Base-by-base conservation (phyloP, 768 basidiomycete genomes). In the Mycena alexandri region DNA sequence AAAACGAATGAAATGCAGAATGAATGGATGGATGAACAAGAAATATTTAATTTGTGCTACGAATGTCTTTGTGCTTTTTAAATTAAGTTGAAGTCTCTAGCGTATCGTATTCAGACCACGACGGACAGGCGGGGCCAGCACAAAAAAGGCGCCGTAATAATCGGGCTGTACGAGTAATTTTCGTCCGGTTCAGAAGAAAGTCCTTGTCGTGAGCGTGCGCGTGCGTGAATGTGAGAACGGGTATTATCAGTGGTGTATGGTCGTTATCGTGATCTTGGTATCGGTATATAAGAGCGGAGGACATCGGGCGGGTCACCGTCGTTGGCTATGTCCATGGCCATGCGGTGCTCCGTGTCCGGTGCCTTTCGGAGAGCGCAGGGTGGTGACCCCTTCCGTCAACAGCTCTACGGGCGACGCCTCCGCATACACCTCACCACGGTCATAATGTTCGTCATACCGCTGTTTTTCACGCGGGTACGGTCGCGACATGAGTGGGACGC, bases 401-500 rank as follows among this genome's bases (percentile, higher is more conserved):
- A 71, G 63, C 66, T 68, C 70, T 36, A 71, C 51, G 17, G 66
- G 70, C n/a, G 70, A 65, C 63, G 66, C 66, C n/a, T 65, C 70
- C 10, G 65, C 70, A 33, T 68, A 67, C 53, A 67, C 59, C 48
- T 67, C 66, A 22, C 24, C 38, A 29, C 52, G 65, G 2, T 69
- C 62, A 61, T 70, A 71, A 51, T 64, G 63, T 55, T 70, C 69
- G 4, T 70, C 69, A 59, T 66, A 70, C 47, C 69, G 65, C 42
- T 61, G 63, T 50, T 71, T 71, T 61, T 72, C 61, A 36, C 69
- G 74, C 33, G 65, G 60, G 29, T 69, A 73, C 17, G 76, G 78
- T 34, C 73, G 73, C 34, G 79, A 75, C 51, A 72, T 70, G 36
- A 77, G 55, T 14, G 79, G 76, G 36, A 75, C 71, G 21, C 73